phyloP scores from a whole-genome alignment of 495 filamentous ascomycete genomes.

The Daldinia loculata region DNA sequence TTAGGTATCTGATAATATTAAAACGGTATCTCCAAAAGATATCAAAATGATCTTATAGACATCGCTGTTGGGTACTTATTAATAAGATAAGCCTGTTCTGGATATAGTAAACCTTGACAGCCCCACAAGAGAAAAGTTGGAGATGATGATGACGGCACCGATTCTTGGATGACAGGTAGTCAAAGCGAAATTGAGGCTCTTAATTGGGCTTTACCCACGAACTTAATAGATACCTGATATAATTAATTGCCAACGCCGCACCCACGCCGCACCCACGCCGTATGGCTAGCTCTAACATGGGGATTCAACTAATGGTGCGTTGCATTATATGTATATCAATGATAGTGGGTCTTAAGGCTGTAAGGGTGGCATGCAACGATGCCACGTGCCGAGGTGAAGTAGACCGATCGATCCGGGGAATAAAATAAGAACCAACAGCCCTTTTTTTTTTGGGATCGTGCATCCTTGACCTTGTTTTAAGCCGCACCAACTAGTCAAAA shows the following conservation, averaged over 20 bases:
- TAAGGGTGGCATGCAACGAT: constrained; percentile 32
- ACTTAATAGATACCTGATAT: constrained; percentile 33
- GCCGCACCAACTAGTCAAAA: constrained; percentile 17
- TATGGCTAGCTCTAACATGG: constrained; percentile 17
- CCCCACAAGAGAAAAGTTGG: not conserved
- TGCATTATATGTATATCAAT: constrained; percentile 33
- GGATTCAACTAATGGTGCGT: constrained; percentile 37
- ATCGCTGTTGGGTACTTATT: not conserved
- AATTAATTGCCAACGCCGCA: constrained; percentile 1
- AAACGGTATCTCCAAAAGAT: not conserved
- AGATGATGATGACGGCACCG: not conserved
- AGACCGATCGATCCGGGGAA: constrained; percentile 21
- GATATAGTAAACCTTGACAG: not conserved
- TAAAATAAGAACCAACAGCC: constrained; percentile 9
- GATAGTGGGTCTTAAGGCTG: constrained; percentile 34
- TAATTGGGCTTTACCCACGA: constrained; percentile 7
- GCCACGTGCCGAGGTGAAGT: constrained; percentile 35
- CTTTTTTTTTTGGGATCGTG: constrained; percentile 14
- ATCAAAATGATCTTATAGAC: not conserved
- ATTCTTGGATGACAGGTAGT: not conserved
- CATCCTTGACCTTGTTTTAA: constrained; percentile 27
- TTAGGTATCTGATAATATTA: not conserved
- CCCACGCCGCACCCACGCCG: not conserved
- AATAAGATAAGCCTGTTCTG: not conserved
- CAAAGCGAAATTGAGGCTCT: constrained; percentile 15